phyloP scores from a whole-genome alignment of 2,329 filamentous ascomycete species.

The Nothomitra cinnamomea region DNA sequence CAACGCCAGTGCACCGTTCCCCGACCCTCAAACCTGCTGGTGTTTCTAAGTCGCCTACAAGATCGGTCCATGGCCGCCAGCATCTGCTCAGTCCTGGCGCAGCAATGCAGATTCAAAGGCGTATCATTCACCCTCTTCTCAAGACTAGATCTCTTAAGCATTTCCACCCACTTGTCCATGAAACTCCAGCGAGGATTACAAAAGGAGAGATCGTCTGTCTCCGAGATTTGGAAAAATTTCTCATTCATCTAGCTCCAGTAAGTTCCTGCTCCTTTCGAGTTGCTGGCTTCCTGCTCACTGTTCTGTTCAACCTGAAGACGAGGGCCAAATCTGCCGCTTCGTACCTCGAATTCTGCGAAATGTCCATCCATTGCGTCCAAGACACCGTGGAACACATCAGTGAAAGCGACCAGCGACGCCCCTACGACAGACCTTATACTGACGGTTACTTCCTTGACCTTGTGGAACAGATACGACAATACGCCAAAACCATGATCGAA shows the following conservation, averaged over 20 bases:
- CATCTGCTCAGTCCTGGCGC: slow-evolving; percentile 27
- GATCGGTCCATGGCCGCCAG: slow-evolving; percentile 12
- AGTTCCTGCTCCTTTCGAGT: slow-evolving; percentile 33
- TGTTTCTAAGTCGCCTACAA: neutral
- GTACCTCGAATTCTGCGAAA: slow-evolving; percentile 80
- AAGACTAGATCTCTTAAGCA: slow-evolving; percentile 55
- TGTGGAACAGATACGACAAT: slow-evolving; percentile 79
- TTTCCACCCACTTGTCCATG: slow-evolving; percentile 64
- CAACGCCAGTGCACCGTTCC: neutral
- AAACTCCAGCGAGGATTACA: slow-evolving; percentile 63
- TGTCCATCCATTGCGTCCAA: slow-evolving; percentile 78
- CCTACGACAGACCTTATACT: slow-evolving; percentile 78
- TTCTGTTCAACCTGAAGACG: slow-evolving; percentile 50
- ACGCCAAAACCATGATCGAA: slow-evolving; percentile 68
- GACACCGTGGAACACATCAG: slow-evolving; percentile 62
- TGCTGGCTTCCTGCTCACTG: slow-evolving; percentile 35
- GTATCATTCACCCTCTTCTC: slow-evolving; percentile 63
- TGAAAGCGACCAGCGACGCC: slow-evolving; percentile 72
- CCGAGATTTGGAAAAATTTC: slow-evolving; percentile 82
- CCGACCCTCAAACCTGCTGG: neutral
- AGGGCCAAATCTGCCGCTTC: slow-evolving; percentile 48
- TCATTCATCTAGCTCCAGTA: slow-evolving; percentile 85
- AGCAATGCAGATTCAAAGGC: slow-evolving; percentile 60
- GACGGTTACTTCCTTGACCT: slow-evolving; percentile 95
- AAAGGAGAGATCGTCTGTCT: slow-evolving; percentile 79